A percentile compares a stretch with the other conserved stretches of the same genome.
These are phyloP conservation scores for Tetrahymena malaccensis DNA, from an alignment of 73 alveolate genomes.

Conservation along the genomic window DNA sequence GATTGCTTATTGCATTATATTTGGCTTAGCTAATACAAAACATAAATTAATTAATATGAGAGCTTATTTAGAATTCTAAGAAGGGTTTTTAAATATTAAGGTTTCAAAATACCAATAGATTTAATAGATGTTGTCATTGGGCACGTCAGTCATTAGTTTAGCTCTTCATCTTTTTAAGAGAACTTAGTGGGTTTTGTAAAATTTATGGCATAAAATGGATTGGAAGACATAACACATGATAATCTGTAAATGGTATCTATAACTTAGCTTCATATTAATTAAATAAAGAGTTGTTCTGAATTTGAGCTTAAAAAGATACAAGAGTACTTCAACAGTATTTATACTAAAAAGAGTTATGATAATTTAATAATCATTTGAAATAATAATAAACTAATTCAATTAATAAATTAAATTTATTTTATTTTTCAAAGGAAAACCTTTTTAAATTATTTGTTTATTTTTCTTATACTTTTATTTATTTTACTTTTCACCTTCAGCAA, in stretches of 20 bases:
- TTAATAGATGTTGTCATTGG: neutral
- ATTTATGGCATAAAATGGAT: neutral
- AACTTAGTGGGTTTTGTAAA: neutral
- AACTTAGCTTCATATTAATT: neutral
- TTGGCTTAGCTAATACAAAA: neutral
- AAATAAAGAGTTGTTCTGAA: neutral
- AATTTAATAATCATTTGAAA: neutral
- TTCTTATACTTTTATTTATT: no score
- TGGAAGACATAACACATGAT: neutral
- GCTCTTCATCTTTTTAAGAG: neutral
- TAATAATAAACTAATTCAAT: no score
- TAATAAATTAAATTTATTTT: no score
- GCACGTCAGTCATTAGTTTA: neutral
- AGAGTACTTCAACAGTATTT: neutral
- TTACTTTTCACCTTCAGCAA: no score
- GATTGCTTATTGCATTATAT: neutral
- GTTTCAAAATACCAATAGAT: neutral
- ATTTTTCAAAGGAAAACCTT: no score
- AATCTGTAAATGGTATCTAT: neutral
- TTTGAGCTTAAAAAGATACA: neutral
- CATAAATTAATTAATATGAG: neutral
- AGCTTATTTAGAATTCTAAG: neutral
- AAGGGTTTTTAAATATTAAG: neutral
- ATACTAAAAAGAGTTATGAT: neutral
- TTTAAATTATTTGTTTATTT: no score